phyloP scores from a whole-genome alignment of 768 basidiomycete genomes.

The Boletus vermiculosoides region DNA sequence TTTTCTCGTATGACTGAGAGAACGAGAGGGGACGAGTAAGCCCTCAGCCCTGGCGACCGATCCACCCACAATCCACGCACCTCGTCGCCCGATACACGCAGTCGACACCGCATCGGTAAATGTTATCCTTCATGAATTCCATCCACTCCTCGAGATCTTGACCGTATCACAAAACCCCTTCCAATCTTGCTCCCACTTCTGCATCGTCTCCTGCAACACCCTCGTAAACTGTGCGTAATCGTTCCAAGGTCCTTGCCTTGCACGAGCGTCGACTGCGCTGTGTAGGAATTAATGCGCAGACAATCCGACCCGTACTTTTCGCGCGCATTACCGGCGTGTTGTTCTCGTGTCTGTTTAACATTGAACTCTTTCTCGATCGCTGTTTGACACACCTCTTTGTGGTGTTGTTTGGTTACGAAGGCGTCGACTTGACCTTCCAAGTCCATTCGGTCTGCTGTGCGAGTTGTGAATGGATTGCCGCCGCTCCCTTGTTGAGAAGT shows the following conservation, averaged over 20 bases:
- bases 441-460: constrained; percentile 68
- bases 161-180: constrained; percentile 87
- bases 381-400: constrained; percentile 70
- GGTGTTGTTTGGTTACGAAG: constrained; percentile 65
- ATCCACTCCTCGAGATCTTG: constrained; percentile 96
- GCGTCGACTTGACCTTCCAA: constrained; percentile 64
- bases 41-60: not conserved
- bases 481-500: too few relatives aligned
- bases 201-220: constrained; percentile 72
- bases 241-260: constrained; percentile 92
- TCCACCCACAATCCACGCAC: constrained; percentile 43
- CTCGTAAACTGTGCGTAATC: constrained; percentile 89
- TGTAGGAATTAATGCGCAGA: constrained; percentile 89
- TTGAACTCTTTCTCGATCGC: constrained; percentile 90
- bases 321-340: constrained; percentile 82
- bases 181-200: constrained; percentile 93
- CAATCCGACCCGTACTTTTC: constrained; percentile 95
- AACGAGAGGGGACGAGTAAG: not conserved
- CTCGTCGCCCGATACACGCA: constrained; percentile 95
- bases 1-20: constrained; percentile 82
- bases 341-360: constrained; percentile 82
- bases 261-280: constrained; percentile 84
- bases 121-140: constrained; percentile 90
- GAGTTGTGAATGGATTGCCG: constrained; percentile 74
- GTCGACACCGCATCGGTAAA: constrained; percentile 96